Base-by-base conservation (phyloP, 345 rosid genomes). In the Salix dunnii region DNA sequence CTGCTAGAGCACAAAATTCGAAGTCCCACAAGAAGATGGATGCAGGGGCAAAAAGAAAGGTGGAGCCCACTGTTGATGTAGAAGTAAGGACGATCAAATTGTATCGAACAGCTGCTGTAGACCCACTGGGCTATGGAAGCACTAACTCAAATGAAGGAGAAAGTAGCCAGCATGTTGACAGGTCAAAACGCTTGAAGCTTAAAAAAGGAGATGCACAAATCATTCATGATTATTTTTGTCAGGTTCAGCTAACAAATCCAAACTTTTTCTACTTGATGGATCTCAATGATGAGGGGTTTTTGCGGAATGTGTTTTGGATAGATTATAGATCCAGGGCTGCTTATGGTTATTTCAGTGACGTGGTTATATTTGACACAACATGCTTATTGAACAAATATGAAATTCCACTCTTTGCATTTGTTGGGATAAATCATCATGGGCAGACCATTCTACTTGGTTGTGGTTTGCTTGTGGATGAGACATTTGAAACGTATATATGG, bases 201-300 rank as follows among this genome's bases (percentile, higher is more conserved):
- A 85, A 75, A 75, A 88, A 82, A 76, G 96, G 92, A 62, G 94
- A 91, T 72, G 81, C 92, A 0, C 79, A 84, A 72, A 81, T 91
- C 28, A 84, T 91, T 62, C 84, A 88, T 74, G 82, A 85, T 79
- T 90, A 90, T 84, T 82, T 90, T 68, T 89, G 87, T 72, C 90
- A 86, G 63, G 86, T 86, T 91, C 94, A 91, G 63, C 75, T 90
- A 84, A 91, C 88, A 43, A 87, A 85, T 85, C 89, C 91, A 0
- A 91, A 77, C 78, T 89, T 91, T 51, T 83, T 87, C 55, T 91
- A 91, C 86, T 78, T 86, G 85, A 86, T 90, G 91, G 94, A 91
- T 87, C 76, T 91, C 42, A 91, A 82, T 31, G 96, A 90, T 49
- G 92, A 87, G 79, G 96, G 93, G 28, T 81, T 75, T 72, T 60